Conservation (phyloP, 345 rosid genomes). For the Citrus cavaleriei region DNA sequence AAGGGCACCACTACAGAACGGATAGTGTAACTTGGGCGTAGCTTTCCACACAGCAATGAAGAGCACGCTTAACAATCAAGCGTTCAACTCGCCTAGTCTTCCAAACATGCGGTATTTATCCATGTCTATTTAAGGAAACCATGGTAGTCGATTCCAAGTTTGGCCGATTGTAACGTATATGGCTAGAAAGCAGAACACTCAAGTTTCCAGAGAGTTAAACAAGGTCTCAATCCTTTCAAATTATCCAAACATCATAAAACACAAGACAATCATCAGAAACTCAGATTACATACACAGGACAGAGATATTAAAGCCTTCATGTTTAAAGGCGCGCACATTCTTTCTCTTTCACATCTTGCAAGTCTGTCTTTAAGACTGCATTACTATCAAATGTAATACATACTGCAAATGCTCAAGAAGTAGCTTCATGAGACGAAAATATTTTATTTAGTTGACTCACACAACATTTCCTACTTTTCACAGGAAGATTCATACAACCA, state of each 20-base stretch:
- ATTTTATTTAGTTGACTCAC: conserved; percentile 32
- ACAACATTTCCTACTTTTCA: conserved; percentile 24
- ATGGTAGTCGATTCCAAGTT: not conserved
- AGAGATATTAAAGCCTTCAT: conserved; percentile 16
- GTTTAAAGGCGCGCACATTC: conserved; percentile 13
- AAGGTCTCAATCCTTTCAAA: not conserved
- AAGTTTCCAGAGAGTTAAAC: not conserved
- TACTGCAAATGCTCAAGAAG: conserved; percentile 1
- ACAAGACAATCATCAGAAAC: not conserved
- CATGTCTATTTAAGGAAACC: not conserved
- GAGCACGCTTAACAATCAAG: too few species aligned
- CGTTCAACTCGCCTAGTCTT: too few species aligned
- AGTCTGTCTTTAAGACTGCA: conserved; percentile 14
- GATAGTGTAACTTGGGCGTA: too few species aligned
- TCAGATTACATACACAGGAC: conserved; percentile 7
- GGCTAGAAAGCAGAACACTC: not conserved
- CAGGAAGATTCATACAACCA: conserved; percentile 27
- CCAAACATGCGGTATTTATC: too few species aligned
- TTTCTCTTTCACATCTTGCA: conserved; percentile 26
- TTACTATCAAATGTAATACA: conserved; percentile 7
- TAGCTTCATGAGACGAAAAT: conserved; percentile 17
- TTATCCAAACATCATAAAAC: conserved; percentile 1
- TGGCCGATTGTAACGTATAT: not conserved
- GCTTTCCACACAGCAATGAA: too few species aligned
- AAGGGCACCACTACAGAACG: too few species aligned